These are phyloP conservation scores for Curvularia sp. DNA, from an alignment of 2,329 filamentous ascomycete genomes.

Conservation along the genomic window DNA sequence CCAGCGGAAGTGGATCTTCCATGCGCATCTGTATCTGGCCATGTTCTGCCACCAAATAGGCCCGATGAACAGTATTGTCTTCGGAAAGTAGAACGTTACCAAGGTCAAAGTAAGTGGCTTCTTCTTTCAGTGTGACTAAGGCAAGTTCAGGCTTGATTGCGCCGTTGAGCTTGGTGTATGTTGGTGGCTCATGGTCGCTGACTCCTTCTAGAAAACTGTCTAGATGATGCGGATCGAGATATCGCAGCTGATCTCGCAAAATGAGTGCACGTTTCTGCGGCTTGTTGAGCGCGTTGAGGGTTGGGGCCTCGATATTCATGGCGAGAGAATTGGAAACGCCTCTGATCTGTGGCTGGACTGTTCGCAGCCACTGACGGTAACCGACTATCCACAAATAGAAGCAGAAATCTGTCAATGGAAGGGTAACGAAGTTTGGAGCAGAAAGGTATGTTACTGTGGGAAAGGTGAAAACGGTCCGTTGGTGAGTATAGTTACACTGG, in stretches of 20 bases:
- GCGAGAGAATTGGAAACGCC: background rate
- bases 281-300: slow-evolving; percentile 32
- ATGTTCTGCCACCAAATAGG: slow-evolving; percentile 28
- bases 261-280: slow-evolving; percentile 39
- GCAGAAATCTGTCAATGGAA: background rate
- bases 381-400: background rate
- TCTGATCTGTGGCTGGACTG: background rate
- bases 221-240: slow-evolving; percentile 31
- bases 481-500: background rate
- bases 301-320: slow-evolving; percentile 26
- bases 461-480: background rate
- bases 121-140: slow-evolving; percentile 31
- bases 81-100: slow-evolving; percentile 40
- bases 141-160: slow-evolving; percentile 29
- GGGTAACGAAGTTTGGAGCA: background rate
- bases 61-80: slow-evolving; percentile 19
- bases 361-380: background rate
- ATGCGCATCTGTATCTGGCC: slow-evolving; percentile 30
- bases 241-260: slow-evolving; percentile 40
- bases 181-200: slow-evolving; percentile 37
- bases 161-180: slow-evolving; percentile 34
- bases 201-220: slow-evolving; percentile 38
- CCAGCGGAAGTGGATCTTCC: slow-evolving; percentile 25
- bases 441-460: background rate
- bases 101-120: slow-evolving; percentile 34